Conservation (phyloP, 2,329 filamentous ascomycete genomes). For the Daldinia sp. region DNA sequence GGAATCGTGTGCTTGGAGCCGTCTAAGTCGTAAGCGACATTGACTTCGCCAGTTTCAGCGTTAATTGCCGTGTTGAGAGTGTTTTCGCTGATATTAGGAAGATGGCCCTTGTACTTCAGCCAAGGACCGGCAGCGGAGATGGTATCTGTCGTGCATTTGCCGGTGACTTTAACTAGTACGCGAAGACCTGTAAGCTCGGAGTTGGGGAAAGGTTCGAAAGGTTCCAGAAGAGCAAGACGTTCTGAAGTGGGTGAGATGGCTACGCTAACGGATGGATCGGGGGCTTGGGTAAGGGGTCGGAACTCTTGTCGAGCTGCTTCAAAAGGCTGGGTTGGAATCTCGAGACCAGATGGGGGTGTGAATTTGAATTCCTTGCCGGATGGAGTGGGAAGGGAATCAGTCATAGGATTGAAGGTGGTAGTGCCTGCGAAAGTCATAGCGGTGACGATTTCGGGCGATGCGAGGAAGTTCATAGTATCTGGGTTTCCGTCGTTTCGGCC, state of each 20-base stretch:
- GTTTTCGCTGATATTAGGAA: slow-evolving; percentile 97
- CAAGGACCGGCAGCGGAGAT: slow-evolving; percentile 97
- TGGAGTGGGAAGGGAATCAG: slow-evolving; percentile 83
- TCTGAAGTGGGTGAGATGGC: slow-evolving; percentile 88
- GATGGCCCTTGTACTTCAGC: slow-evolving; percentile 99
- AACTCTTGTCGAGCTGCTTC: slow-evolving; percentile 76
- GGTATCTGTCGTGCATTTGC: slow-evolving; percentile 98
- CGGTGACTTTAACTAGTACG: slow-evolving; percentile 95
- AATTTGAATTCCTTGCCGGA: slow-evolving; percentile 88
- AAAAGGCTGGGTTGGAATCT: slow-evolving; percentile 74
- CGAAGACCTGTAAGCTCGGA: slow-evolving; percentile 80
- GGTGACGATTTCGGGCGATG: slow-evolving; percentile 95
- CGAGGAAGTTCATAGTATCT: slow-evolving; percentile 98
- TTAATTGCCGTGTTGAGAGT: slow-evolving; percentile 96
- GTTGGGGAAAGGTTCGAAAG: slow-evolving; percentile 85
- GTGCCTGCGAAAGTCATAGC: slow-evolving; percentile 93
- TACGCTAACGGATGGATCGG: slow-evolving; percentile 78
- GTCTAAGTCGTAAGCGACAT: slow-evolving; percentile 88
- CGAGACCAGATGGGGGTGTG: slow-evolving; percentile 78
- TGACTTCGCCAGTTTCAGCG: slow-evolving; percentile 91
- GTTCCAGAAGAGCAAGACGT: slow-evolving; percentile 90
- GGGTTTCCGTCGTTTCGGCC: slow-evolving; percentile 97
- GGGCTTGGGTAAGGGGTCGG: slow-evolving; percentile 76
- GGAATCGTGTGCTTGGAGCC: slow-evolving; percentile 83
- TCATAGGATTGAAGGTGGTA: slow-evolving; percentile 96